These are phyloP conservation scores for Plasmodium vivax DNA, from an alignment of 169 alveolate species.

Conservation along the genomic window DNA sequence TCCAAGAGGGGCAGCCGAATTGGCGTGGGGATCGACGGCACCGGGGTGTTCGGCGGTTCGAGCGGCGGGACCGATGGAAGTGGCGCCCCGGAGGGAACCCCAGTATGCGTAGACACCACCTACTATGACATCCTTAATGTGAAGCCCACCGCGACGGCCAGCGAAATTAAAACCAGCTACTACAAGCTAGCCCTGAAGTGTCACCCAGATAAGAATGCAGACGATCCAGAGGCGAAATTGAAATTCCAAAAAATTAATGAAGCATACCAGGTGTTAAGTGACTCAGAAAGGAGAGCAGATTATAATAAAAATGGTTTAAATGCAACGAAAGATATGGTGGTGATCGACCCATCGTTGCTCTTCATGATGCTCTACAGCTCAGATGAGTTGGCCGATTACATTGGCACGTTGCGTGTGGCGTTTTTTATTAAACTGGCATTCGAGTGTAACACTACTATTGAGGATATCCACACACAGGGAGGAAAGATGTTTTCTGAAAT, in stretches of 20 bases:
- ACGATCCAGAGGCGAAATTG: slow-evolving; percentile 78
- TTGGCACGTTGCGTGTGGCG: slow-evolving; percentile 80
- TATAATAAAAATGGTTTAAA: slow-evolving; percentile 77
- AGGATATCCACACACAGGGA: slow-evolving; percentile 7
- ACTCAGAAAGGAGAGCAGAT: slow-evolving; percentile 72
- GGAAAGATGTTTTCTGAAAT: slow-evolving; percentile 27
- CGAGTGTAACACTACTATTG: slow-evolving; percentile 14
- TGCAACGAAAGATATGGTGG: slow-evolving; percentile 73
- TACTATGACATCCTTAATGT: slow-evolving; percentile 79
- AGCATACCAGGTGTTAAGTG: slow-evolving; percentile 83
- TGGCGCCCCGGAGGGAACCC: not conserved
- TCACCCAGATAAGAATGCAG: slow-evolving; percentile 94
- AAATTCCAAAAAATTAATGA: slow-evolving; percentile 83
- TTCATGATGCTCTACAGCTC: slow-evolving; percentile 84
- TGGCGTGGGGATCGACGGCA: not conserved
- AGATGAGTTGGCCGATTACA: slow-evolving; percentile 79
- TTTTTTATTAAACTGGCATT: slow-evolving; percentile 32
- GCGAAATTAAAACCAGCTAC: slow-evolving; percentile 91
- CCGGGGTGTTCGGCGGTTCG: not conserved
- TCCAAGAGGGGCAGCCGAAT: not conserved
- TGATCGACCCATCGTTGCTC: slow-evolving; percentile 76
- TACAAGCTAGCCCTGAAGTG: slow-evolving; percentile 92
- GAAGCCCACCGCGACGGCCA: slow-evolving; percentile 83
- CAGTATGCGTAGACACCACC: slow-evolving; percentile 75
- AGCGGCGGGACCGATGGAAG: not conserved